A percentile compares a stretch with the other conserved stretches of the same genome.
Conservation (phyloP, 2,329 filamentous ascomycete species). For the Penicillium sp. region DNA sequence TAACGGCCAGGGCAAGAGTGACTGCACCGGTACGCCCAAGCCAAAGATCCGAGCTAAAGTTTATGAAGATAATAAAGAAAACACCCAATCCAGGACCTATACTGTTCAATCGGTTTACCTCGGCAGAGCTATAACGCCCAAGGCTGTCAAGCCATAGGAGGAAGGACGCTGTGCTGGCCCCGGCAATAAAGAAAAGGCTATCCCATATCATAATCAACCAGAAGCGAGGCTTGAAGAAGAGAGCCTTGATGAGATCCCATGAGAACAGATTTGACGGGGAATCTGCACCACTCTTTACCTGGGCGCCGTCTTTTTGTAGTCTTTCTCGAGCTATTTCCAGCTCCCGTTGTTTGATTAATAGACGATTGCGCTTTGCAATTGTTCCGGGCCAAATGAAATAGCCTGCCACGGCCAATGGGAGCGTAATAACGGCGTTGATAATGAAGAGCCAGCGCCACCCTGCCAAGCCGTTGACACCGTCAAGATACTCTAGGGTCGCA, state of each 20-base stretch:
- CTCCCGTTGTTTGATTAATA: conserved; percentile 47
- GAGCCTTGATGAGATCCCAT: conserved; percentile 38
- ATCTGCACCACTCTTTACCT: conserved; percentile 19
- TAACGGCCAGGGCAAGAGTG: conserved; percentile 49
- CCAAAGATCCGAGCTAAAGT: conserved; percentile 53
- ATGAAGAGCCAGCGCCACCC: conserved; percentile 59
- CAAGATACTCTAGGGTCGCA: conserved; percentile 37
- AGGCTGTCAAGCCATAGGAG: conserved; percentile 56
- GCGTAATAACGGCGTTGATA: conserved; percentile 52
- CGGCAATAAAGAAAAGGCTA: conserved; percentile 56
- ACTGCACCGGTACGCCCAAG: conserved; percentile 55
- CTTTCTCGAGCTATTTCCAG: conserved; percentile 44
- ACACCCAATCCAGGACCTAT: conserved; percentile 55
- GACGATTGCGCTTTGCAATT: conserved; percentile 47
- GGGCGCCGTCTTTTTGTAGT: conserved; percentile 44
- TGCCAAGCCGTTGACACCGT: conserved; percentile 44
- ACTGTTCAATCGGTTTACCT: conserved; percentile 45
- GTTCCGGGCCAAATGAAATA: conserved; percentile 52
- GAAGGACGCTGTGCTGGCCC: conserved; percentile 48
- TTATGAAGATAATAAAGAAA: conserved; percentile 52
- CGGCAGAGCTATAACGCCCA: neutral
- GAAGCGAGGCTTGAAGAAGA: conserved; percentile 48
- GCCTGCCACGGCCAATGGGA: conserved; percentile 51
- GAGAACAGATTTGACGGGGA: conserved; percentile 28
- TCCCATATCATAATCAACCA: conserved; percentile 51